Conservation (phyloP, 192 early-diverging fungal genomes). For the Ramicandelaber brevisporus region DNA sequence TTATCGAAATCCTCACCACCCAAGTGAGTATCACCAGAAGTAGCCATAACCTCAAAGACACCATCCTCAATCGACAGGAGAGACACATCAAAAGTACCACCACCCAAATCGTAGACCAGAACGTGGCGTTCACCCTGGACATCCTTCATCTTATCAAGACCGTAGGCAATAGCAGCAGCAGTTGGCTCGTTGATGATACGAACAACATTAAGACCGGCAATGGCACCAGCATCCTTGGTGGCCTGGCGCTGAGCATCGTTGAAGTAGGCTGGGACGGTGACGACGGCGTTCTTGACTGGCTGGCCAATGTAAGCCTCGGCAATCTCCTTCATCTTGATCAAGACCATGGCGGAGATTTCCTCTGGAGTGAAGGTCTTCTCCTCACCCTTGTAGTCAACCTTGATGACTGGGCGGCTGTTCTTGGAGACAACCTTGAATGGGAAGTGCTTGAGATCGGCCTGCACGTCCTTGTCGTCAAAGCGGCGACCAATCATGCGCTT, state of each 20-base stretch:
- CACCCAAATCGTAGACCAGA: slow-evolving; percentile 91
- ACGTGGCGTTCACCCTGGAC: slow-evolving; percentile 80
- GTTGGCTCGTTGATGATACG: slow-evolving; percentile 90
- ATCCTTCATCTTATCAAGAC: slow-evolving; percentile 75
- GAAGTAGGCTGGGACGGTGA: slow-evolving; percentile 96
- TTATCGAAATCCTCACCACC: slow-evolving; percentile 99
- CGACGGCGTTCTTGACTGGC: slow-evolving; percentile 77
- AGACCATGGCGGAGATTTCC: slow-evolving; percentile 95
- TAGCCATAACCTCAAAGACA: slow-evolving; percentile 88
- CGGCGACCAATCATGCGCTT: slow-evolving; percentile 81
- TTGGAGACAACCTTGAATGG: slow-evolving; percentile 73
- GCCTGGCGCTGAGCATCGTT: slow-evolving; percentile 91
- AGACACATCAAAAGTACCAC: slow-evolving; percentile 97
- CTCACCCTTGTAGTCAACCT: slow-evolving; percentile 67
- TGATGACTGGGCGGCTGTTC: slow-evolving; percentile 58
- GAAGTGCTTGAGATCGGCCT: slow-evolving; percentile 84
- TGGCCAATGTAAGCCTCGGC: slow-evolving; percentile 69
- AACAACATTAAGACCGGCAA: slow-evolving; percentile 57
- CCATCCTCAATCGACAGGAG: slow-evolving; percentile 84
- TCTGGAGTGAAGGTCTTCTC: slow-evolving; percentile 70
- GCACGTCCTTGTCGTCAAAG: slow-evolving; percentile 73
- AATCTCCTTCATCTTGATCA: slow-evolving; percentile 84
- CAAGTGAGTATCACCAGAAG: slow-evolving; percentile 89
- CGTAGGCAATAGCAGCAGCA: slow-evolving; percentile 87
- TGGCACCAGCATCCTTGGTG: slow-evolving; percentile 71